These are phyloP conservation scores for Linnemannia exigua DNA, from an alignment of 192 early-diverging fungal genomes.

Conservation along the genomic window DNA sequence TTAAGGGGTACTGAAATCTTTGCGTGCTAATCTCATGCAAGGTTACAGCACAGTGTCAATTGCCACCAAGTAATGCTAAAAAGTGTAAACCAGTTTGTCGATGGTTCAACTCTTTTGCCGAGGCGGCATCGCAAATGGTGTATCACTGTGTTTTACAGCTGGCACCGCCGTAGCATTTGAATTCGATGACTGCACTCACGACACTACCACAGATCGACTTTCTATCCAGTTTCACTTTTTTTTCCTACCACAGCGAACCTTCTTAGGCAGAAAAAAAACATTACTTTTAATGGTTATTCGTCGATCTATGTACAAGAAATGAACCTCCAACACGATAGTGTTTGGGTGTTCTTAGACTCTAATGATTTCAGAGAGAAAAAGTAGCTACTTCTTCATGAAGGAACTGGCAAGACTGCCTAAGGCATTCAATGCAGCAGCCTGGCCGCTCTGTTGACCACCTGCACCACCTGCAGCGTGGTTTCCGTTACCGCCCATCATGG, in stretches of 20 bases:
- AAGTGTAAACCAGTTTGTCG: no score
- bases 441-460: background rate
- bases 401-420: slow-evolving; percentile 21
- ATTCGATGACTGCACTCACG: no score
- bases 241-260: background rate
- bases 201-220: no score
- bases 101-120: no score
- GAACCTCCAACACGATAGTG: background rate
- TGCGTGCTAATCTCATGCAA: background rate
- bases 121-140: no score
- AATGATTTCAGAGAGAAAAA: background rate
- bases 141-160: no score
- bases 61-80: no score
- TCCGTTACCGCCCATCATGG: slow-evolving; percentile 3
- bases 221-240: no score
- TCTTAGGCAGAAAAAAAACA: background rate
- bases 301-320: background rate
- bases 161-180: no score
- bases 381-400: slow-evolving; percentile 25
- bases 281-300: background rate
- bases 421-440: slow-evolving; percentile 7
- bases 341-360: background rate
- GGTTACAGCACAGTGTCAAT: background rate
- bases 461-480: background rate
- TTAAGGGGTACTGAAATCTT: background rate